Evolutionary conservation across 805 yeast genomes (phyloP), one percentile per base, ranked within the genome.

Genomic region (Wickerhamomyces rabaulensis): DNA sequence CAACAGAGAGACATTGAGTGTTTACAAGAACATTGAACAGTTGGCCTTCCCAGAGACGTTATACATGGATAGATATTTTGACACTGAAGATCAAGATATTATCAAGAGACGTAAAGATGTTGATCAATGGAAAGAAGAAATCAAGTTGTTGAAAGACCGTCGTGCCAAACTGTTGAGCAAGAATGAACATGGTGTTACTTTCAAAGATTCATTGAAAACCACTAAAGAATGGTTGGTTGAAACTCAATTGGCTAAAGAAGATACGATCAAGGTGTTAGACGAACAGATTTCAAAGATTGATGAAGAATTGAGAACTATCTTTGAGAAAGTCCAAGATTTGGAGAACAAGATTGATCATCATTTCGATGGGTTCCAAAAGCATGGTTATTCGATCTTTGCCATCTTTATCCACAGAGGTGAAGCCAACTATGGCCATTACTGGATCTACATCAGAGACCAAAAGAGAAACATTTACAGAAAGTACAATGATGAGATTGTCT

Each of bases 391-490:
- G 0, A 73, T 94, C 12, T 92, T 91, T 68, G 95, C 98, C 0
- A 82, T 92, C 7, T 94, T 94, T 61, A 89, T 94, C 41, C 99
- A 94, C 64, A 73, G 97, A 43, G 99, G 99, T 7, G 95, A 90
- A 58, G 98, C 97, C 0, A 82, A 89, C 43, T 92, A 87, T 60
- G 99, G 99, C 2, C 99, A 94, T 65, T 94, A 94, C 65, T 94
- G 98, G 97, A 79, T 92, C 16, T 94, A 92, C 62, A 91, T 94
- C 51, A 80, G 78, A 49, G 98, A 94, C 64, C 78, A 81, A 3
- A 75, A 75, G 51, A 72, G 74, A 17, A 75, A 78, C 25, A 68
- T 86, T 19, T 94, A 81, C 78, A 73, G 97, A 51, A 91, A 89
- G 69, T 94, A 94, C 65, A 94, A 94, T 60, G 99, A 94, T 68